phyloP scores from a whole-genome alignment of 257 asterid genomes.

The Cordia subcordata region DNA sequence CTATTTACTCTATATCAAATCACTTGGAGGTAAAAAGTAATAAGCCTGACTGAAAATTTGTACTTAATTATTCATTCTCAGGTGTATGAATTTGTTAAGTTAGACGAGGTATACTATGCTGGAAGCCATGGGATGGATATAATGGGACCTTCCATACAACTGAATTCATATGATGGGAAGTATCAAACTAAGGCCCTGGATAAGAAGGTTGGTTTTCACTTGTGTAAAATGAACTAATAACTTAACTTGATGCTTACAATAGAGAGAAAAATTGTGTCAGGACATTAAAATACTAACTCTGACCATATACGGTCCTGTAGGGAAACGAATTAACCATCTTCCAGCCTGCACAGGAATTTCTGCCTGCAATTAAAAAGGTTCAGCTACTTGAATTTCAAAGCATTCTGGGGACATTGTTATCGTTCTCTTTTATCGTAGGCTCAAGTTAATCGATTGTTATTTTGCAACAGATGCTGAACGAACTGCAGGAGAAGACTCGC shows the following conservation, averaged over 20 bases:
- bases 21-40: neutral
- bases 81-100: slow-evolving; percentile 73
- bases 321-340: slow-evolving; percentile 59
- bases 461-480: slow-evolving; percentile 47
- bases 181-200: slow-evolving; percentile 42
- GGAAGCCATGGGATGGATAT: slow-evolving; percentile 98
- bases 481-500: slow-evolving; percentile 34
- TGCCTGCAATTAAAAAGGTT: slow-evolving; percentile 63
- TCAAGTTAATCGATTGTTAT: neutral
- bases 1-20: neutral
- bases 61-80: slow-evolving; percentile 9
- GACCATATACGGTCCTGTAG: slow-evolving; percentile 20
- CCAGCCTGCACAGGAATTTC: slow-evolving; percentile 81
- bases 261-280: neutral
- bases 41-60: neutral
- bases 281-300: neutral
- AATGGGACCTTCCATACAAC: slow-evolving; percentile 52
- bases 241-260: neutral
- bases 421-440: too few relatives aligned
- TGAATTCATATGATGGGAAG: slow-evolving; percentile 39
- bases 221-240: neutral
- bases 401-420: neutral
- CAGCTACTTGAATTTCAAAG: neutral
- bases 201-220: slow-evolving; percentile 24
- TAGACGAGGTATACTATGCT: slow-evolving; percentile 80